Evolutionary conservation across 2,329 filamentous ascomycete genomes (phyloP).

Genomic region (Venturia aucupariae): DNA sequence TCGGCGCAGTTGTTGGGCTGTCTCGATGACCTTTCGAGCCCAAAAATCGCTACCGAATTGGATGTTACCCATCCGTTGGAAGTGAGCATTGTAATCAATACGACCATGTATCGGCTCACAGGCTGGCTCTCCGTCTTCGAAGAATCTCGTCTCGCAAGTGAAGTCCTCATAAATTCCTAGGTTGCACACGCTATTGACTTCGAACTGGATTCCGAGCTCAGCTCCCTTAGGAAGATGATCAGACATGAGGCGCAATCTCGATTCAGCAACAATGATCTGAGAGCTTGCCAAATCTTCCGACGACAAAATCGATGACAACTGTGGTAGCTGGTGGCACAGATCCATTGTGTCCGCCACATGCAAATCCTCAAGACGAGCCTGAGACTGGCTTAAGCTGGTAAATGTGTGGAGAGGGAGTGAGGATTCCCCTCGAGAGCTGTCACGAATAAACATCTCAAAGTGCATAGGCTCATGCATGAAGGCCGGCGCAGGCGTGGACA

Average conservation of each 20-base stretch:
- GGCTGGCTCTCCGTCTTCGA: conserved; percentile 22
- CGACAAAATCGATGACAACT: neutral
- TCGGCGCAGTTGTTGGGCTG: conserved; percentile 20
- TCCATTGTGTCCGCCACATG: neutral
- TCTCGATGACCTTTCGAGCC: conserved; percentile 27
- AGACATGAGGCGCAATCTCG: conserved; percentile 14
- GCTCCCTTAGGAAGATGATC: conserved; percentile 26
- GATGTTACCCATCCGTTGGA: conserved; percentile 24
- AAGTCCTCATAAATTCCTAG: conserved; percentile 24
- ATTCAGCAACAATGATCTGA: conserved; percentile 9
- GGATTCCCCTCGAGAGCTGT: neutral
- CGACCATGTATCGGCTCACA: conserved; percentile 18
- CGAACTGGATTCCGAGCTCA: conserved; percentile 25
- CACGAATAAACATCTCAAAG: conserved; percentile 6
- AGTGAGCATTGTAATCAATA: conserved; percentile 19
- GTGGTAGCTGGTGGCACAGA: neutral
- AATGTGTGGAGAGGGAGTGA: conserved; percentile 6
- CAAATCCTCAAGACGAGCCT: neutral
- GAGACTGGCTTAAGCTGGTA: neutral
- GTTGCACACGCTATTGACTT: conserved; percentile 27
- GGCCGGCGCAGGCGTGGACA: neutral
- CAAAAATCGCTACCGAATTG: conserved; percentile 37
- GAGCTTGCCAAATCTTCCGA: neutral
- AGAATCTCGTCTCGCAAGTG: conserved; percentile 28
- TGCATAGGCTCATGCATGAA: conserved; percentile 3